Base-by-base conservation (phyloP, 2,329 filamentous ascomycete species). In the Rachicladosporium sp. region DNA sequence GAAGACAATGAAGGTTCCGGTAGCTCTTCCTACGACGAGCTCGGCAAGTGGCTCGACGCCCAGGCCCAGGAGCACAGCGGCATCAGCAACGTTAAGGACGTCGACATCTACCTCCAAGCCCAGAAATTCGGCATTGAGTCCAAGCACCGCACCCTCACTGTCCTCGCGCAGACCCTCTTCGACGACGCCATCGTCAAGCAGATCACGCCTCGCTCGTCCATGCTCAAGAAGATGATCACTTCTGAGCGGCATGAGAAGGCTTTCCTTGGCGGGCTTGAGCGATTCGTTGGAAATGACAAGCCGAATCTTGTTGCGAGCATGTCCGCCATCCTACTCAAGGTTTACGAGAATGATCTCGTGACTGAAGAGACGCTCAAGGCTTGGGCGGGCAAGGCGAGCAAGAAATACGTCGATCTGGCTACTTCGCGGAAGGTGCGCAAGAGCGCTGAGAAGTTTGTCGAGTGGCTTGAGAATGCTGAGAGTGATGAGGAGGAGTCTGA, bases 171-270 rank as follows among this genome's bases (percentile, higher is more conserved):
- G 71, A 89, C 85, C 50, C 73, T 98, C 52, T 98, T 98, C 62
- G 80, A 93, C 61, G 80, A 93, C 57, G 82, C 85, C 61, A 88
- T 96, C 49, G 71, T 80, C 59, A 78, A 83, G 62, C 86, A 98
- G 68, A 88, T 98, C 47, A 75, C 81, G 47, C 77, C 75, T 65
- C 88, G 89, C 50, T 81, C 83, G 48, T 69, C 71, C 53, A 82
- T 98, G 76, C 76, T 98, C 50, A 91, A 93, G 73, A 86, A 89
- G 69, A 54, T 54, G 80, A 76, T 91, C 54, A 88, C 78, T 36
- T 91, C 86, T 33, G 91, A 98, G 55, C 83, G 84, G 54, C 89
- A 96, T 60, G 80, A 96, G 68, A 95, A 91, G 73, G 85, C 91
- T 36, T 80, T 98, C 59, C 76, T 98, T 6, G 91, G 91, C 52